Evolutionary conservation across 106 monocot species (phyloP), one percentile per base, ranked within the genome.

Genomic region (Acorus calamus): DNA sequence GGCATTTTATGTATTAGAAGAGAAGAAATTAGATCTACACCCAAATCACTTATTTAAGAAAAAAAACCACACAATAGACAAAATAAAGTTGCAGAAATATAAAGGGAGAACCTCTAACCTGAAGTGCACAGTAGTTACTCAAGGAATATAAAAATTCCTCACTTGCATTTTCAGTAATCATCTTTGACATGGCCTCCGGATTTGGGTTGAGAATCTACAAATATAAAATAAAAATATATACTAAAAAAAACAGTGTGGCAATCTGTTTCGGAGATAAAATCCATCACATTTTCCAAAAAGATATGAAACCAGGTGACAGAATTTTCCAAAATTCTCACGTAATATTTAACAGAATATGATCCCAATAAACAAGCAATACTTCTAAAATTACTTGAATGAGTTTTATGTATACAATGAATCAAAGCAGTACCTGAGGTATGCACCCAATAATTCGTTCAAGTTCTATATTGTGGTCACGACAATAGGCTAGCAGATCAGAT

Each of bases 101-200:
- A 55, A 7, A 62, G 42, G 65, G 71, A 46, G 47, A 64, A 14
- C 47, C 68, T 14, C 52, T 62, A 44, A 89, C 94, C 86, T 94
- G 89, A 68, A 94, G 89, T 57, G 94, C 94, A 72, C 94, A 94
- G 47, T 94, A 94, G 56, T 94, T 94, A 73, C 94, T 94, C 77
- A 94, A 80, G 12, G 80, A 76, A 69, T 86, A 82, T 50, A 94
- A 75, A 65, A 94, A 94, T 53, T 94, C 89, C 70, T 94, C 94
- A 14, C 89, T 94, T 55, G 89, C 79, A 82, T 89, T 94, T 76
- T 94, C 94, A 73, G 86, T 78, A 63, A 94, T 77, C 69, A 94
- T 68, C 71, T 94, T 89, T 67, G 94, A 89, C 94, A 94, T 89
- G 10, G 94, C 94, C 57, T 86, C 88, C 56, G 94, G 94, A 77